phyloP scores from a whole-genome alignment of 1,139 yeast genomes.

The Kazachstania sp. region DNA sequence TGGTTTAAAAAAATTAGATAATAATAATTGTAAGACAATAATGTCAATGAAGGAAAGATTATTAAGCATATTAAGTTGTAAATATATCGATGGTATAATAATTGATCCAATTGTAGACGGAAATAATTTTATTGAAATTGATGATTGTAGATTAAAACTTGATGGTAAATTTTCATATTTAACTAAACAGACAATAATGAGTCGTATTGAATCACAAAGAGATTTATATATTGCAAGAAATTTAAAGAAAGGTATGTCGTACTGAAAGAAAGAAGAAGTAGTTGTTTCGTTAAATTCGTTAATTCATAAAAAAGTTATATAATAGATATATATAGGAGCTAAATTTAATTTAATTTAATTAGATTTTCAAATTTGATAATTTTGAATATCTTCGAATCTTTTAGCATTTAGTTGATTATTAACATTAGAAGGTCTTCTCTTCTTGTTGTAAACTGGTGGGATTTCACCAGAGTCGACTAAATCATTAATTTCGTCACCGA shows the following conservation, averaged over 20 bases:
- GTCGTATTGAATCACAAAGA: constrained; percentile 26
- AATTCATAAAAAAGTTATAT: not conserved
- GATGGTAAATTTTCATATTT: constrained; percentile 28
- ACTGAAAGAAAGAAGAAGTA: not conserved
- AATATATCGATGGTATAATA: constrained; percentile 65
- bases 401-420: constrained; percentile 31
- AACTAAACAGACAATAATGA: constrained; percentile 27
- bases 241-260: constrained; percentile 27
- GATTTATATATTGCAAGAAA: constrained; percentile 32
- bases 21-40: constrained; percentile 48
- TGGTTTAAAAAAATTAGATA: constrained; percentile 61
- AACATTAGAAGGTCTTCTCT: constrained; percentile 40
- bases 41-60: constrained; percentile 85
- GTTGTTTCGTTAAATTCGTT: not conserved
- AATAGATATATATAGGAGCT: not conserved
- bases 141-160: constrained; percentile 9
- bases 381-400: constrained; percentile 27
- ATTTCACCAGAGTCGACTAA: constrained; percentile 37
- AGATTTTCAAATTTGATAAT: constrained; percentile 5
- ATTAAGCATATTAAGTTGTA: constrained; percentile 80
- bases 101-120: constrained; percentile 19
- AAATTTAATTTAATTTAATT: too few relatives aligned
- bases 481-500: constrained; percentile 57
- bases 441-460: constrained; percentile 34
- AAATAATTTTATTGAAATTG: constrained; percentile 5